These are phyloP conservation scores for Penicillium sp. DNA, from an alignment of 2,329 filamentous ascomycete genomes.

Conservation along the genomic window DNA sequence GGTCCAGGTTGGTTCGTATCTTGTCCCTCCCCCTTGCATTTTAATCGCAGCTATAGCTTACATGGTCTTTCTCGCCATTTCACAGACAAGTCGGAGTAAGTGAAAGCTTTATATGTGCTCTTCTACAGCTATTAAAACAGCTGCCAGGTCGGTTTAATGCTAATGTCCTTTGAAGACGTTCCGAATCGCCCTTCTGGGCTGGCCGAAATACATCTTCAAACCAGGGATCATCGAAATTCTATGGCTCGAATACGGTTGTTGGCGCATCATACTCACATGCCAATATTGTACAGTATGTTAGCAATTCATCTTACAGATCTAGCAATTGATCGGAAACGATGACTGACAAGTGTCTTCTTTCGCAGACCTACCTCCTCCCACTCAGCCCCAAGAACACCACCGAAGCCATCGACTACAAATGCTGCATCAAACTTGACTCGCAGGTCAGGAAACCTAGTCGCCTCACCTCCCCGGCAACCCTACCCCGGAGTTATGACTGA, in stretches of 20 bases:
- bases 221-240: constrained; percentile 55
- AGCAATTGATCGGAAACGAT: constrained; percentile 6
- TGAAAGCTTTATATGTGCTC: background rate
- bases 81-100: constrained; percentile 26
- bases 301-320: constrained; percentile 58
- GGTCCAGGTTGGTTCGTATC: constrained; percentile 94
- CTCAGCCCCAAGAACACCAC: constrained; percentile 71
- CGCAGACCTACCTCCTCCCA: constrained; percentile 17
- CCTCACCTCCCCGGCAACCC: constrained; percentile 61
- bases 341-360: constrained; percentile 14
- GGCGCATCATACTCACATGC: constrained; percentile 96
- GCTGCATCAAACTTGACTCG: constrained; percentile 49
- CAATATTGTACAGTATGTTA: constrained; percentile 76
- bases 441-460: constrained; percentile 37
- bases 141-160: background rate
- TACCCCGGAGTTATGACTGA: constrained; percentile 81
- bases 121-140: background rate
- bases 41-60: constrained; percentile 34
- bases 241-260: constrained; percentile 72
- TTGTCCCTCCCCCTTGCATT: constrained; percentile 20
- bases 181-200: constrained; percentile 86
- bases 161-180: constrained; percentile 53
- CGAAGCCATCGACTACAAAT: constrained; percentile 55
- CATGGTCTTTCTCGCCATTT: background rate
- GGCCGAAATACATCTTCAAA: constrained; percentile 53